These are phyloP conservation scores for Diplodia mutila DNA, from an alignment of 2,329 filamentous ascomycete genomes.

Conservation along the genomic window DNA sequence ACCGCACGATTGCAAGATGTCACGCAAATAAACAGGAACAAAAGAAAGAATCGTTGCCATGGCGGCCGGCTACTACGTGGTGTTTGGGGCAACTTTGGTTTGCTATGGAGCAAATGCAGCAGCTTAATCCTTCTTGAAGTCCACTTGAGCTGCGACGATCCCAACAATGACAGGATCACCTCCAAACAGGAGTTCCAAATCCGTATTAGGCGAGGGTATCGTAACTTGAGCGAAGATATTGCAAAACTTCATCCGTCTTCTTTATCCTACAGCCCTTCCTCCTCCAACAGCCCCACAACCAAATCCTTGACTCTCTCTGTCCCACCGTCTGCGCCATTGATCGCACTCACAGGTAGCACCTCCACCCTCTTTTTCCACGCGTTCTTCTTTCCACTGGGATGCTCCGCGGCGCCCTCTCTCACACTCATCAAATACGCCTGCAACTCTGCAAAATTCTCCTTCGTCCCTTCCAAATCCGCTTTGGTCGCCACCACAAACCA, in stretches of 20 bases:
- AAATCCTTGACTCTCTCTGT: constrained; percentile 75
- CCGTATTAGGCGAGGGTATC: neutral
- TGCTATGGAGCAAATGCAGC: neutral
- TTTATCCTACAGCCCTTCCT: constrained; percentile 12
- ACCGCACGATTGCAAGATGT: too few relatives aligned
- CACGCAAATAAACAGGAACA: too few relatives aligned
- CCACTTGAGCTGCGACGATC: too few relatives aligned
- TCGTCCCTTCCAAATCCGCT: constrained; percentile 78
- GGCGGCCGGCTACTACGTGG: too few relatives aligned
- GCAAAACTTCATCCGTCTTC: neutral
- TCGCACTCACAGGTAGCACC: constrained; percentile 86
- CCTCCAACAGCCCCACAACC: constrained; percentile 68
- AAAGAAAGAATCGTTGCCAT: too few relatives aligned
- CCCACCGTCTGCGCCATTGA: constrained; percentile 71
- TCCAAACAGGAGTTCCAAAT: neutral
- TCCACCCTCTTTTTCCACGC: constrained; percentile 62
- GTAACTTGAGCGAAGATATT: neutral
- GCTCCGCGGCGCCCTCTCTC: constrained; percentile 63
- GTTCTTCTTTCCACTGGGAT: constrained; percentile 72
- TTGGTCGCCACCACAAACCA: constrained; percentile 98
- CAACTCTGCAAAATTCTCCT: constrained; percentile 73
- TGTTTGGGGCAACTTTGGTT: too few relatives aligned
- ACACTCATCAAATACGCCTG: constrained; percentile 72
- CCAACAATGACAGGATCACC: neutral
- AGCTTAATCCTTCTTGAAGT: neutral